Evolutionary conservation across 257 asterid species (phyloP), one percentile per base, ranked within the genome.

Genomic region (Solanum sparsipilum): DNA sequence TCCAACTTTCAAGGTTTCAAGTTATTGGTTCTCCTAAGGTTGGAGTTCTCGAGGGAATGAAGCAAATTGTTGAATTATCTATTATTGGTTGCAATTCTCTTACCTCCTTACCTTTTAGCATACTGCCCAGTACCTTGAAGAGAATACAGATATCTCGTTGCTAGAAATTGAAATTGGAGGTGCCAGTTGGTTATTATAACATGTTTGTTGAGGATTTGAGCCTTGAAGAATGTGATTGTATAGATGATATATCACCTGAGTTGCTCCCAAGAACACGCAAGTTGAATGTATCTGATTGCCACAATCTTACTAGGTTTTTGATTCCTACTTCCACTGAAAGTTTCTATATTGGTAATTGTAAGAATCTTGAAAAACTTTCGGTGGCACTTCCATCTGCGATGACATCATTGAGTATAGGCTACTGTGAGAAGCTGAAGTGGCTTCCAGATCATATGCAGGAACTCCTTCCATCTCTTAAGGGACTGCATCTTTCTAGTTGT

Each of bases 211-310:
- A 29, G 46, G 0, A 3, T 0, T 46, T 32, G 9, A 1, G 0
- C 0, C 21, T 86, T 12, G 7, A 1, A 2, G 56, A 20, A 44
- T 44, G 52, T 44, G 16, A 44, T 21, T 63, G 23, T 56, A 34
- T 78, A 32, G 36, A 78, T 15, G n/a, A 25, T 32, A 13, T 81
- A 3, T 65, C 72, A 39, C 44, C 63, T 11, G 87, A 68, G 60
- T 34, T n/a, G 65, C 41, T 70, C 23, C 87, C 87, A 4, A 52
- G 12, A 12, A 18, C 41, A 25, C 36, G 35, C 18, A 0, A 3
- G 4, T 23, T 83, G 31, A 0, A 0, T 0, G 29, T 87, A 35
- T 0, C 0, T 0, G 0, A 2, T 1, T 48, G 70, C n/a, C 36
- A 3, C 56, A 13, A n/a, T 31, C 27, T 87, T 13, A 48, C 56